Evolutionary conservation across 116 monocot genomes (phyloP).

Genomic region (Cymodocea nodosa): DNA sequence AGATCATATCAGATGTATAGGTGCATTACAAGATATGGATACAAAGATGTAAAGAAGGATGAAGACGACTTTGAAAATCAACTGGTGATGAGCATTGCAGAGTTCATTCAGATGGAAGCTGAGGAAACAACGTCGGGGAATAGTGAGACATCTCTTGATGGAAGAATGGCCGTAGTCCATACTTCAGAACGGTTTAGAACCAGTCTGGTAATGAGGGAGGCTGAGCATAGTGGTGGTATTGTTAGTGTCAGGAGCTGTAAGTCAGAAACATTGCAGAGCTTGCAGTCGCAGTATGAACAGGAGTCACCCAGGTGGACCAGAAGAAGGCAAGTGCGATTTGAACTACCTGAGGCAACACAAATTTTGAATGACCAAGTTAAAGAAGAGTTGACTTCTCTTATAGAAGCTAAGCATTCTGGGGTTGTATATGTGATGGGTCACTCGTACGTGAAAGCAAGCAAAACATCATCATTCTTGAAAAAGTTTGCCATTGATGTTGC

Average conservation of each 20-base stretch:
- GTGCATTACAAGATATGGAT: slow-evolving; percentile 87
- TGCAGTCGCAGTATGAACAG: slow-evolving; percentile 14
- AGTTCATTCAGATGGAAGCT: slow-evolving; percentile 52
- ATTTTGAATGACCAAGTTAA: slow-evolving; percentile 16
- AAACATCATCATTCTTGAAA: slow-evolving; percentile 61
- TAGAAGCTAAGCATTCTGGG: slow-evolving; percentile 40
- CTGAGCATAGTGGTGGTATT: slow-evolving; percentile 4
- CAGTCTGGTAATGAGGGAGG: slow-evolving; percentile 22
- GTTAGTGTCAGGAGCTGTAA: slow-evolving; percentile 30
- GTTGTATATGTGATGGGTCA: slow-evolving; percentile 74
- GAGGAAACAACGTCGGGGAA: slow-evolving; percentile 28
- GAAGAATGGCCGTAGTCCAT: slow-evolving; percentile 17
- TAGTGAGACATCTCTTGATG: slow-evolving; percentile 3
- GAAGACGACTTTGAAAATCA: slow-evolving; percentile 65
- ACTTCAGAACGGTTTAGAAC: slow-evolving; percentile 21
- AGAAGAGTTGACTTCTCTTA: slow-evolving; percentile 62
- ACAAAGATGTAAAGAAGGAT: slow-evolving; percentile 86
- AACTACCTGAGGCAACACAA: slow-evolving; percentile 29
- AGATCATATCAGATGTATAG: slow-evolving; percentile 60
- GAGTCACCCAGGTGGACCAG: slow-evolving; percentile 11
- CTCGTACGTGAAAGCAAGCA: slow-evolving; percentile 64
- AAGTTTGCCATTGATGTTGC: slow-evolving; percentile 55
- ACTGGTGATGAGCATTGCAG: slow-evolving; percentile 50
- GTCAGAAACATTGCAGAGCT: neutral
- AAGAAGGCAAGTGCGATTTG: slow-evolving; percentile 18